Conservation (phyloP, 2,329 filamentous ascomycete species). For the Didymella pinodella region DNA sequence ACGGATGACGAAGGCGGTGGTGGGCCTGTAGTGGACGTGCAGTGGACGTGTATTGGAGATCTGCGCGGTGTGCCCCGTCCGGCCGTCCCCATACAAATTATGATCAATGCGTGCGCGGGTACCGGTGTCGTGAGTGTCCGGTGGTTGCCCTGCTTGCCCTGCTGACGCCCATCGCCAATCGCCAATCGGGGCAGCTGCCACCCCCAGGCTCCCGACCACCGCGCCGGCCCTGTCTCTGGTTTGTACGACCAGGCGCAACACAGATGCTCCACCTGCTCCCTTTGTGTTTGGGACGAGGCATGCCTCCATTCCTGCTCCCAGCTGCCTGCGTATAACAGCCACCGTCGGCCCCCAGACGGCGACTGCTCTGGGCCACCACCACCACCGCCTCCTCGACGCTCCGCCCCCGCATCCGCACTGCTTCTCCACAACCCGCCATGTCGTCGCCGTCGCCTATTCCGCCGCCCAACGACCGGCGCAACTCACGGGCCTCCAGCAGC, state of each 20-base stretch:
- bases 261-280: constrained; percentile 17
- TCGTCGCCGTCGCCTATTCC: constrained; percentile 48
- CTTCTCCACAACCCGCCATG: constrained; percentile 34
- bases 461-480: constrained; percentile 47
- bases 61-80: not conserved
- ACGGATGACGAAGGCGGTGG: constrained; percentile 4
- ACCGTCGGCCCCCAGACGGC: constrained; percentile 2
- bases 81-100: not conserved
- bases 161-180: constrained; percentile 2
- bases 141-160: not conserved
- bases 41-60: not conserved
- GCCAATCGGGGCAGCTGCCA: no score
- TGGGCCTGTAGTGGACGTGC: not conserved
- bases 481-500: constrained; percentile 46
- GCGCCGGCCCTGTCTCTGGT: constrained; percentile 3
- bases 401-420: constrained; percentile 9
- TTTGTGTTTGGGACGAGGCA: constrained; percentile 6
- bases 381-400: not conserved
- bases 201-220: not conserved
- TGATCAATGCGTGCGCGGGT: not conserved
- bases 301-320: constrained; percentile 24
- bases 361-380: constrained; percentile 13
- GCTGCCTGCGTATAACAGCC: constrained; percentile 11
- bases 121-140: not conserved
- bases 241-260: constrained; percentile 21